phyloP scores from a whole-genome alignment of 768 basidiomycete species.

The Suillus bovinus region DNA sequence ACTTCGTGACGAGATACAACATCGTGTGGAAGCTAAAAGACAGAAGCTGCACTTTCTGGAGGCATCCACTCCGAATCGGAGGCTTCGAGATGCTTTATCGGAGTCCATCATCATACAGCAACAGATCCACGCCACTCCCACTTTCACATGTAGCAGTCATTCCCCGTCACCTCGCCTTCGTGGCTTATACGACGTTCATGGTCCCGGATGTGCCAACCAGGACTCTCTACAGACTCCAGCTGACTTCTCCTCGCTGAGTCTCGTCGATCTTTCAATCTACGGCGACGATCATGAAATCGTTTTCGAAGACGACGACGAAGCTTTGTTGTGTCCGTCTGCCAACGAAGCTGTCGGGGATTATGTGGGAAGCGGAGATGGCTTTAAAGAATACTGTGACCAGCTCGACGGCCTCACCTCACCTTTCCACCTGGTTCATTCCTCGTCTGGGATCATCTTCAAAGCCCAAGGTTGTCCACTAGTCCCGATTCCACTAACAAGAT shows the following conservation, averaged over 20 bases:
- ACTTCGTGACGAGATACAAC: constrained; percentile 7
- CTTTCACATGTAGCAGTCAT: constrained; percentile 9
- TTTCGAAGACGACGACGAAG: constrained; percentile 29
- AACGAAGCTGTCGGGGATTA: constrained; percentile 19
- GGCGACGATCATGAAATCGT: constrained; percentile 13
- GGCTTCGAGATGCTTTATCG: background rate
- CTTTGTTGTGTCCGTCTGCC: constrained; percentile 25
- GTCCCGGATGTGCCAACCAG: constrained; percentile 25
- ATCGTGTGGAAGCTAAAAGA: constrained; percentile 2
- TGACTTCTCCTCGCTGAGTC: constrained; percentile 25
- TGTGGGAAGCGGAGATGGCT: background rate
- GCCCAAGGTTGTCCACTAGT: background rate
- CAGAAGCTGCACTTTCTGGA: constrained; percentile 1
- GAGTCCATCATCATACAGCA: background rate
- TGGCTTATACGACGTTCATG: constrained; percentile 31
- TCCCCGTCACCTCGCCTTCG: constrained; percentile 29
- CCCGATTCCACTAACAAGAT: background rate
- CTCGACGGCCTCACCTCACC: constrained; percentile 11
- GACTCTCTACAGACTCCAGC: constrained; percentile 24
- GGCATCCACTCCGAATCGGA: background rate
- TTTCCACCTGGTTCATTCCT: constrained; percentile 9
- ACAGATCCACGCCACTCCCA: constrained; percentile 21
- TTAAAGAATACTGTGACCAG: background rate
- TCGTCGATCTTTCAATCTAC: constrained; percentile 3
- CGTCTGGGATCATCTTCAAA: background rate